Evolutionary conservation across 1,139 yeast genomes (phyloP).

Genomic region (Yamadazyma sp.): DNA sequence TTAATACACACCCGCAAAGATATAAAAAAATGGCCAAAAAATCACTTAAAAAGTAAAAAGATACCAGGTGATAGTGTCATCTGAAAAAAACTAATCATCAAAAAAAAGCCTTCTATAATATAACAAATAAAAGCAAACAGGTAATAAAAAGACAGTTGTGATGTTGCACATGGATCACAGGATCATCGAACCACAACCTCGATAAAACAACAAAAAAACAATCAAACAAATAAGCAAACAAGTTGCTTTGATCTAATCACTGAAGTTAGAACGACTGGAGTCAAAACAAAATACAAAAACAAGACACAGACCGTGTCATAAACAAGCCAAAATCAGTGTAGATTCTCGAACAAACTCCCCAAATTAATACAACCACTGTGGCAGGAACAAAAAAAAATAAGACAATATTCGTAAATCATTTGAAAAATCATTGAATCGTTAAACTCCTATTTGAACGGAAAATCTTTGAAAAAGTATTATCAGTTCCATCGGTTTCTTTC

Average conservation of each 20-base stretch:
- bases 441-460: slow-evolving; percentile 5
- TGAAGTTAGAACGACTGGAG: no score
- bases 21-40: neutral
- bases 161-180: no score
- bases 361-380: slow-evolving; percentile 3
- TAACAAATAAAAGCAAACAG: slow-evolving; percentile 3
- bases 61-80: neutral
- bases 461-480: no score
- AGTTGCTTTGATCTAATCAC: neutral
- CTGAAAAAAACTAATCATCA: slow-evolving; percentile 4
- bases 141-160: neutral
- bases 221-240: slow-evolving; percentile 3
- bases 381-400: slow-evolving; percentile 6
- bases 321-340: slow-evolving; percentile 4
- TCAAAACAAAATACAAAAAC: slow-evolving; percentile 1
- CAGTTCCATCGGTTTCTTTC: neutral
- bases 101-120: slow-evolving; percentile 11
- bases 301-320: no score
- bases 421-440: slow-evolving; percentile 10
- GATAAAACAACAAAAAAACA: slow-evolving; percentile 3
- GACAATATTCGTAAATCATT: slow-evolving; percentile 10
- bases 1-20: neutral
- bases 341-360: neutral
- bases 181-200: neutral
- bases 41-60: slow-evolving; percentile 2